Conservation (phyloP, 106 monocot species). For the Phalaenopsis aphrodite region DNA sequence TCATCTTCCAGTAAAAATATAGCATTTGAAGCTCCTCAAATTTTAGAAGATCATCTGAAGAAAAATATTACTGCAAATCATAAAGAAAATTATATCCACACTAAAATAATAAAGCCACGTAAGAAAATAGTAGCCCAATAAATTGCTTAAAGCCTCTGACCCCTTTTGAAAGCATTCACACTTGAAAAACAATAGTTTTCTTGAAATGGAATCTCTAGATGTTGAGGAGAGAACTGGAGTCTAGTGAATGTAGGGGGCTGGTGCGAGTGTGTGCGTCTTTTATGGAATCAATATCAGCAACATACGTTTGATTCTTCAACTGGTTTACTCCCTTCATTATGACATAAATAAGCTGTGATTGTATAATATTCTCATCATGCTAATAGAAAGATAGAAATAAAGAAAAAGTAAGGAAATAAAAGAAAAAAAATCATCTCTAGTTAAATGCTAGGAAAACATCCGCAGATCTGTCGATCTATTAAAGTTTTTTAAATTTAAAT, state of each 20-base stretch:
- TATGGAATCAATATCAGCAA: conserved; percentile 75
- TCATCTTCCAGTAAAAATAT: conserved; percentile 67
- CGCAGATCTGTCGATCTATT: not conserved
- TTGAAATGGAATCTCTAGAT: conserved; percentile 44
- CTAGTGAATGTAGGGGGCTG: conserved; percentile 48
- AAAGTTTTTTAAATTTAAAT: not conserved
- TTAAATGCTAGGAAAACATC: not conserved
- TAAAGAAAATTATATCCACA: not conserved
- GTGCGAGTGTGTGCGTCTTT: conserved; percentile 68
- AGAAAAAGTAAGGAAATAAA: not conserved
- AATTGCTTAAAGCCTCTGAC: conserved; percentile 26
- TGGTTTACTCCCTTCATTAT: conserved; percentile 33
- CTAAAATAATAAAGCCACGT: not conserved
- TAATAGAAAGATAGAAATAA: not conserved
- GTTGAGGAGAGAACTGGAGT: conserved; percentile 75
- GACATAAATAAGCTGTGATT: not conserved
- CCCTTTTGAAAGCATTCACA: conserved; percentile 96
- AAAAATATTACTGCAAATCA: not conserved
- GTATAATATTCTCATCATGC: not conserved
- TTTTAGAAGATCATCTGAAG: conserved; percentile 78
- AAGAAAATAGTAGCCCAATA: not conserved
- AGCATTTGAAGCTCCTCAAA: conserved; percentile 94
- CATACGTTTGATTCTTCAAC: conserved; percentile 36
- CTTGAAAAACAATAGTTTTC: conserved; percentile 70
- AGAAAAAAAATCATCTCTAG: not conserved